Conservation (phyloP, 2,329 filamentous ascomycete species). For the Monilinia fructigena region DNA sequence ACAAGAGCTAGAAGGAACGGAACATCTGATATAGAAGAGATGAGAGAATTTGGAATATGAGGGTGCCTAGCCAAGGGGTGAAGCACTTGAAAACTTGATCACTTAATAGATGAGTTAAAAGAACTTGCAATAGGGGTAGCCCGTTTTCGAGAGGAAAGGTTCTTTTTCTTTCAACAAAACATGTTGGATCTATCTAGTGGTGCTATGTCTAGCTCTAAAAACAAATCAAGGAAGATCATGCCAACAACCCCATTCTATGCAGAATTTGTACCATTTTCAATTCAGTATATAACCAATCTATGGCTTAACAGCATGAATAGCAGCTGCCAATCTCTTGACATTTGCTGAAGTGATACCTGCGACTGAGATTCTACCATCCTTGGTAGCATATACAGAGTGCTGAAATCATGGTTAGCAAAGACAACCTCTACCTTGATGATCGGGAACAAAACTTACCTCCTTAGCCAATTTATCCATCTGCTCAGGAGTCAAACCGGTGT, state of each 20-base stretch:
- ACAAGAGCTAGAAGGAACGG: not conserved
- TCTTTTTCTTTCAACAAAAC: not conserved
- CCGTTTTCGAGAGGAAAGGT: not conserved
- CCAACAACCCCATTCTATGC: not conserved
- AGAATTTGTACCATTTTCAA: not conserved
- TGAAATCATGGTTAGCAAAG: slow-evolving; percentile 37
- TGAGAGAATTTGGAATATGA: not conserved
- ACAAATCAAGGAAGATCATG: not conserved
- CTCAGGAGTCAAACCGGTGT: slow-evolving; percentile 86
- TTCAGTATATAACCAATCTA: slow-evolving; percentile 26
- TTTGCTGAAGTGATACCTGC: slow-evolving; percentile 80
- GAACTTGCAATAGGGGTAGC: too few species aligned
- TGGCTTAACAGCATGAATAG: slow-evolving; percentile 76
- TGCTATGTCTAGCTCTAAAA: not conserved
- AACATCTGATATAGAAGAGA: not conserved
- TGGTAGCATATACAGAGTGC: slow-evolving; percentile 96
- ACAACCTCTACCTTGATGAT: slow-evolving; percentile 11
- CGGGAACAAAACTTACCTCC: slow-evolving; percentile 58
- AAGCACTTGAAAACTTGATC: not conserved
- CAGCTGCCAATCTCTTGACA: slow-evolving; percentile 75
- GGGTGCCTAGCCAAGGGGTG: too few species aligned
- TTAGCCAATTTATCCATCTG: slow-evolving; percentile 91
- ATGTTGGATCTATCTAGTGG: not conserved
- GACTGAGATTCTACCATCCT: slow-evolving; percentile 83
- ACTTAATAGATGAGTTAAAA: not conserved